phyloP scores from a whole-genome alignment of 2,329 filamentous ascomycete species.

The Oidium heveae region DNA sequence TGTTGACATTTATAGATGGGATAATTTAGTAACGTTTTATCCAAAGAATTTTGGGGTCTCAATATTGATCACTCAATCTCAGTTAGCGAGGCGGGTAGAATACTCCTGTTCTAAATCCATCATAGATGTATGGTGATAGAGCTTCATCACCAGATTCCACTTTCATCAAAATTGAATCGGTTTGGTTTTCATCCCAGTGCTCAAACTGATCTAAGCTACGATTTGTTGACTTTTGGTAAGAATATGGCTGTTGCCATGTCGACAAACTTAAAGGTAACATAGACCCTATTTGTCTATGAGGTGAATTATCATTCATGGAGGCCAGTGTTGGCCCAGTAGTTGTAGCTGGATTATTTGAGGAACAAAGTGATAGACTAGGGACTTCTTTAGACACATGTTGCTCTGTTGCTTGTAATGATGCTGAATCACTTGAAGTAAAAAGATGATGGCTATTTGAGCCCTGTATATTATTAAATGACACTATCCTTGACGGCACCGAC shows the following conservation, averaged over 20 bases:
- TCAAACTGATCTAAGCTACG: slow-evolving; percentile 8
- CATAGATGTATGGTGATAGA: slow-evolving; percentile 6
- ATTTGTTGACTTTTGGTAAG: slow-evolving; percentile 9
- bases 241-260: slow-evolving; percentile 10
- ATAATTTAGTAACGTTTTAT: no score
- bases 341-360: slow-evolving; percentile 10
- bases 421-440: slow-evolving; percentile 8
- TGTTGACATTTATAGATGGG: no score
- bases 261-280: slow-evolving; percentile 7
- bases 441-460: slow-evolving; percentile 10
- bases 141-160: slow-evolving; percentile 5
- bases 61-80: slow-evolving; percentile 3
- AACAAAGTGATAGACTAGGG: slow-evolving; percentile 7
- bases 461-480: slow-evolving; percentile 14
- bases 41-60: no score
- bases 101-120: slow-evolving; percentile 6
- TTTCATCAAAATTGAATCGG: slow-evolving; percentile 5
- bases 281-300: slow-evolving; percentile 7
- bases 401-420: slow-evolving; percentile 4
- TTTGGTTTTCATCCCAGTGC: slow-evolving; percentile 7
- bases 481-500: slow-evolving; percentile 13
- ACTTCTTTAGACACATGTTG: slow-evolving; percentile 10
- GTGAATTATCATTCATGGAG: slow-evolving; percentile 5
- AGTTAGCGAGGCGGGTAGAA: slow-evolving; percentile 10
- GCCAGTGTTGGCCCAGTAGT: slow-evolving; percentile 6